Evolutionary conservation across 164 flowering plant genomes (phyloP).

Genomic region (Vitis rupestris): DNA sequence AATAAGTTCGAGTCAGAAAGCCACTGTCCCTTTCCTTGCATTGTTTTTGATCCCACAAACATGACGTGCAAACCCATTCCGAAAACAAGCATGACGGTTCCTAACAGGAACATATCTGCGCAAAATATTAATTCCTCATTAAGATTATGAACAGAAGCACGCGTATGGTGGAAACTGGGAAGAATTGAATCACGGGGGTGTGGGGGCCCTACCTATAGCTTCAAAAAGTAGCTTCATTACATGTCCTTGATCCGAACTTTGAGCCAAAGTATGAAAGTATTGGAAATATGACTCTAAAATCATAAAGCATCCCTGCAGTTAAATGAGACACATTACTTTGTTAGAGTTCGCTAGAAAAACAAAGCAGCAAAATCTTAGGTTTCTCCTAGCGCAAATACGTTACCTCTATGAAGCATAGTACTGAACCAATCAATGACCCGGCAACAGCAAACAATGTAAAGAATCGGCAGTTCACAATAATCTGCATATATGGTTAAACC

Average conservation of each 20-base stretch:
- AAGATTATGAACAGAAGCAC: not conserved
- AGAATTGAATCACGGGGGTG: not conserved
- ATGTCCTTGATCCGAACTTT: conserved; percentile 45
- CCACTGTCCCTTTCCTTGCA: conserved; percentile 22
- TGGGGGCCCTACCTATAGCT: conserved; percentile 52
- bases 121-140: not conserved
- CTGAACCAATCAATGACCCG: conserved; percentile 75
- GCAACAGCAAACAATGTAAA: conserved; percentile 66
- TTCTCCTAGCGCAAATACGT: not conserved
- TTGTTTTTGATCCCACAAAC: conserved; percentile 52
- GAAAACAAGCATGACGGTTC: conserved; percentile 72
- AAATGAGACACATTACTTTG: not conserved
- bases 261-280: conserved; percentile 44
- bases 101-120: conserved; percentile 83
- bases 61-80: conserved; percentile 59
- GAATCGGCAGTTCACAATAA: conserved; percentile 69
- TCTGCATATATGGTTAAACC: conserved; percentile 40
- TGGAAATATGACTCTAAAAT: conserved; percentile 57
- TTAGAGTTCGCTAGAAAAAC: not conserved
- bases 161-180: not conserved
- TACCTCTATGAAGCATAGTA: conserved; percentile 86
- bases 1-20: conserved; percentile 50
- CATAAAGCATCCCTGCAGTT: conserved; percentile 61
- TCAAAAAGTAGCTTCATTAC: conserved; percentile 57
- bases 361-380: no score